phyloP scores from a whole-genome alignment of 176 grass and related monocot genomes.

The Oryza glaberrima region DNA sequence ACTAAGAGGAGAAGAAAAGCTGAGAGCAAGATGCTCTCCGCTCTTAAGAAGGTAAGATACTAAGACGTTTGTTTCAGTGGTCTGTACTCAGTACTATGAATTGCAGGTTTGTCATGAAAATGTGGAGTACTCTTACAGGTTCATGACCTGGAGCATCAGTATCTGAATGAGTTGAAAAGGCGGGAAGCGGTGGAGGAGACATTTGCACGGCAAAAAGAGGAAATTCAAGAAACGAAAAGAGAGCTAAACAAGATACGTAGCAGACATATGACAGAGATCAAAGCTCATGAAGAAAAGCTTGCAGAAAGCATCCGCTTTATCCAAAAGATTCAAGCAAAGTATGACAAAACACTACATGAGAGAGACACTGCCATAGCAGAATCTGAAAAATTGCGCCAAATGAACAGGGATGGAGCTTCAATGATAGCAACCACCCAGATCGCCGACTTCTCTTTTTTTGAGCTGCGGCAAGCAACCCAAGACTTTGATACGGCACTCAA shows the following conservation, averaged over 20 bases:
- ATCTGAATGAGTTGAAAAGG: constrained; percentile 44
- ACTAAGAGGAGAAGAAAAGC: constrained; percentile 62
- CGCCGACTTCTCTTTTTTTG: constrained; percentile 48
- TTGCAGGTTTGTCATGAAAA: constrained; percentile 5
- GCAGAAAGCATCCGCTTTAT: constrained; percentile 39
- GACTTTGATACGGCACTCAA: constrained; percentile 49
- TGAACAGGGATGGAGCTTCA: constrained; percentile 13
- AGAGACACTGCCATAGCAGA: constrained; percentile 43
- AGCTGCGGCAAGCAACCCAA: constrained; percentile 58
- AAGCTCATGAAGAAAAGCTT: constrained; percentile 53
- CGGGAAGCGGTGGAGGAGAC: constrained; percentile 53
- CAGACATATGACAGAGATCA: constrained; percentile 41
- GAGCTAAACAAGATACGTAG: constrained; percentile 30
- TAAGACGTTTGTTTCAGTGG: constrained; percentile 4
- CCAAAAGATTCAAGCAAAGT: constrained; percentile 48
- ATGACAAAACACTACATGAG: constrained; percentile 48
- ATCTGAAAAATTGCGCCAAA: constrained; percentile 38
- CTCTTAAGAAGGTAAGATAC: constrained; percentile 53
- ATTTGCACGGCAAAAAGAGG: constrained; percentile 36
- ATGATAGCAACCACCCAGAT: constrained; percentile 12
- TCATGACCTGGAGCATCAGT: constrained; percentile 42
- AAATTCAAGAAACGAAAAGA: constrained; percentile 49
- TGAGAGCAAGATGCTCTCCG: constrained; percentile 50
- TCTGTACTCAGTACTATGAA: neutral
- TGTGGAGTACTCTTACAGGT: constrained; percentile 34